phyloP scores from a whole-genome alignment of 1,284 basidiomycete genomes.

The Athelia psychrophila region DNA sequence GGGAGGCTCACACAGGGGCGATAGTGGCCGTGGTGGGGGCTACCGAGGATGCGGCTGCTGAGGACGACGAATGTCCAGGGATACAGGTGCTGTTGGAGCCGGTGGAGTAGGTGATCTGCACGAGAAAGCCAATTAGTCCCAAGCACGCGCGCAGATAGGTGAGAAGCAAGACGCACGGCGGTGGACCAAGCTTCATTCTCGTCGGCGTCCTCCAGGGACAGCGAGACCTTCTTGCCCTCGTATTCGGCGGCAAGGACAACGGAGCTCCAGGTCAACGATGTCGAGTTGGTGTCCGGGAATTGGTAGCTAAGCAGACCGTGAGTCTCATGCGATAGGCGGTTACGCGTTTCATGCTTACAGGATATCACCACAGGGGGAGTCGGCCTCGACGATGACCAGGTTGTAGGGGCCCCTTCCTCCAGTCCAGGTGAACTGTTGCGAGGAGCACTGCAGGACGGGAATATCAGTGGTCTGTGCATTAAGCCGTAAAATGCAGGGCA shows the following conservation, averaged over 20 bases:
- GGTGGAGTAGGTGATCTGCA: slow-evolving; percentile 47
- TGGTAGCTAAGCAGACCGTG: slow-evolving; percentile 26
- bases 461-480: slow-evolving; percentile 30
- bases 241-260: slow-evolving; percentile 35
- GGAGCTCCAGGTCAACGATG: slow-evolving; percentile 44
- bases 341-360: slow-evolving; percentile 43
- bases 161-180: slow-evolving; percentile 37
- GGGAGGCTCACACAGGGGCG: slow-evolving; percentile 13
- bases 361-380: slow-evolving; percentile 54
- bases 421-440: slow-evolving; percentile 52
- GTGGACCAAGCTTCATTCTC: slow-evolving; percentile 65
- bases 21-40: slow-evolving; percentile 15
- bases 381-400: slow-evolving; percentile 49
- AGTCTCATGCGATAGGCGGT: slow-evolving; percentile 1
- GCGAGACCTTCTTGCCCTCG: slow-evolving; percentile 44
- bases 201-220: slow-evolving; percentile 53
- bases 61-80: neutral
- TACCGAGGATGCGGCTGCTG: slow-evolving; percentile 5
- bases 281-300: slow-evolving; percentile 51
- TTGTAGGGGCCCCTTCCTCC: slow-evolving; percentile 48
- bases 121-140: slow-evolving; percentile 49
- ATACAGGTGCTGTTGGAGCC: slow-evolving; percentile 14
- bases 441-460: slow-evolving; percentile 35
- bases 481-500: neutral
- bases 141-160: slow-evolving; percentile 37